These are phyloP conservation scores for Podospora pseudoanserina DNA, from an alignment of 495 filamentous ascomycete genomes.

Conservation along the genomic window DNA sequence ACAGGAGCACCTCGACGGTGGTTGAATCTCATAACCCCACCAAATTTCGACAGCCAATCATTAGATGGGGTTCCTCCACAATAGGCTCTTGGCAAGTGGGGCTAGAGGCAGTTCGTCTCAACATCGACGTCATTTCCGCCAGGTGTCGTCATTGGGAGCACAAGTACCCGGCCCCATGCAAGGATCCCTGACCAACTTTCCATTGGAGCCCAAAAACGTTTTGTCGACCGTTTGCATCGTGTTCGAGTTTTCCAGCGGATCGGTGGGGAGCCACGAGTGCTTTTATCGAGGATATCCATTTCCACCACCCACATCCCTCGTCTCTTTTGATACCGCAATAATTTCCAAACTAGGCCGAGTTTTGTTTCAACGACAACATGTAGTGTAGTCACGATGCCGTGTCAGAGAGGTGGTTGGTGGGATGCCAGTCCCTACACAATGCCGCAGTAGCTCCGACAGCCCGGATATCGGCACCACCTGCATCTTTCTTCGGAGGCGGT, in stretches of 20 bases:
- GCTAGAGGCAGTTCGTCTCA: slow-evolving; percentile 11
- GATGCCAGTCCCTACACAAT: not conserved
- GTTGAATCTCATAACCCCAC: slow-evolving; percentile 4
- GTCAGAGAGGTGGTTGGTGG: not conserved
- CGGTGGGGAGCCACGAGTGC: not conserved
- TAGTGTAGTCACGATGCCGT: not conserved
- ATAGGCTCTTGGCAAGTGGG: slow-evolving; percentile 8
- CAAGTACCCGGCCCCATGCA: not conserved
- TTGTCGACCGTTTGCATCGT: not conserved
- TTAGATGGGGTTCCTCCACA: not conserved
- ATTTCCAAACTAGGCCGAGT: not conserved
- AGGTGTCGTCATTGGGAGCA: slow-evolving; percentile 22
- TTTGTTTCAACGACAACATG: not conserved
- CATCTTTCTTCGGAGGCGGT: not conserved
- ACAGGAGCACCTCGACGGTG: not conserved
- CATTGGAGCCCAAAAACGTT: not conserved
- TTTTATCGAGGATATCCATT: not conserved
- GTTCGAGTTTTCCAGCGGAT: slow-evolving; percentile 2
- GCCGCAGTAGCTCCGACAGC: not conserved
- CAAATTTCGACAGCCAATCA: not conserved
- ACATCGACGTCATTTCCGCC: slow-evolving; percentile 26
- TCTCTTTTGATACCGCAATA: not conserved
- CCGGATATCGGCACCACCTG: slow-evolving; percentile 21
- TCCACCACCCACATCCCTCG: too few species aligned
- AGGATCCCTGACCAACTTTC: slow-evolving; percentile 10